These are phyloP conservation scores for Neurospora hispaniola DNA, from an alignment of 495 filamentous ascomycete genomes.

Conservation along the genomic window DNA sequence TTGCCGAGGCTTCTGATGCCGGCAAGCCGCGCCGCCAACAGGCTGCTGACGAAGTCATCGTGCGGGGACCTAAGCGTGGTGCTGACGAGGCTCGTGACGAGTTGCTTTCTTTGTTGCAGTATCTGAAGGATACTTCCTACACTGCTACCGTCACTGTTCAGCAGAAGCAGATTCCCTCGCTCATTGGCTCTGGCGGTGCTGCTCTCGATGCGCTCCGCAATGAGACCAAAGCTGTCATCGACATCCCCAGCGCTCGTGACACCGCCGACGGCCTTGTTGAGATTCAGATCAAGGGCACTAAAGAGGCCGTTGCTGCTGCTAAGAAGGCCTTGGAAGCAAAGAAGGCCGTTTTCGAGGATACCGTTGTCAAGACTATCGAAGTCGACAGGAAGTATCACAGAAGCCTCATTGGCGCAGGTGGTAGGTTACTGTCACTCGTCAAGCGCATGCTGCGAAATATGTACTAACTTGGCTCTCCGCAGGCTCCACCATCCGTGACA, in stretches of 20 bases:
- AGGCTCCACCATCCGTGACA: slow-evolving; percentile 80
- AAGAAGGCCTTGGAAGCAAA: slow-evolving; percentile 82
- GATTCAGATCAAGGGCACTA: slow-evolving; percentile 83
- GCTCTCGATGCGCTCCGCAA: slow-evolving; percentile 85
- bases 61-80: slow-evolving; percentile 83
- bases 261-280: slow-evolving; percentile 57
- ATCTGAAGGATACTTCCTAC: slow-evolving; percentile 73
- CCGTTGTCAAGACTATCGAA: slow-evolving; percentile 67
- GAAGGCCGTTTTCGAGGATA: slow-evolving; percentile 75
- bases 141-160: slow-evolving; percentile 72
- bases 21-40: slow-evolving; percentile 63
- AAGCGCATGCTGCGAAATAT: not conserved
- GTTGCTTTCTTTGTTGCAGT: slow-evolving; percentile 75
- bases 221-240: slow-evolving; percentile 73
- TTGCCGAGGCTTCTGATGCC: slow-evolving; percentile 60
- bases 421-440: slow-evolving; percentile 39
- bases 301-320: slow-evolving; percentile 77
- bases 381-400: slow-evolving; percentile 86
- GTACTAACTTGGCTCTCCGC: slow-evolving; percentile 23
- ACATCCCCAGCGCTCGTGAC: slow-evolving; percentile 63
- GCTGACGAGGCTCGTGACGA: slow-evolving; percentile 86
- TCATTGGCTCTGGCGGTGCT: slow-evolving; percentile 82
- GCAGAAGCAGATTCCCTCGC: slow-evolving; percentile 71
- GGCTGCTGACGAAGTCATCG: slow-evolving; percentile 76
- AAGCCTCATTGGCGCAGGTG: slow-evolving; percentile 76